Evolutionary conservation across 2,329 filamentous ascomycete species (phyloP).

Genomic region (Bipolaris oryzae): DNA sequence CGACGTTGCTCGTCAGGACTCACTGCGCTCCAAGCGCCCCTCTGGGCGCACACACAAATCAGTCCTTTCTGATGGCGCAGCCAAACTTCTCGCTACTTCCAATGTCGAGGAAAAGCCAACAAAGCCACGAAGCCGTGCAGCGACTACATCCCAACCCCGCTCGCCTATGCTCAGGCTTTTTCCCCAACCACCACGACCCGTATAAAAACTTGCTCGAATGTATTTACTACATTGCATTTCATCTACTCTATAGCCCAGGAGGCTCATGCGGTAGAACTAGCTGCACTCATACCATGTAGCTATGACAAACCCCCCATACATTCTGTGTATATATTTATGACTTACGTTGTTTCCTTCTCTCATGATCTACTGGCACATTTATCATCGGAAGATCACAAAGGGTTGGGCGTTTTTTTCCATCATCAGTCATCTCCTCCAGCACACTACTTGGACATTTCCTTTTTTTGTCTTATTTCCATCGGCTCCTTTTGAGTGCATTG

Average conservation of each 20-base stretch:
- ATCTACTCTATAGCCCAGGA: constrained; percentile 6
- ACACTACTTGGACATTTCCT: constrained; percentile 6
- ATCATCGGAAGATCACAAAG: constrained; percentile 12
- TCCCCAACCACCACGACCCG: constrained; percentile 36
- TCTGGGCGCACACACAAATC: constrained; percentile 38
- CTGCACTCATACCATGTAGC: constrained; percentile 14
- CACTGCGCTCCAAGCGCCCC: constrained; percentile 21
- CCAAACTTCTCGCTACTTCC: constrained; percentile 34
- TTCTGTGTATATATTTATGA: constrained; percentile 29
- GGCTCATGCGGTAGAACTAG: constrained; percentile 19
- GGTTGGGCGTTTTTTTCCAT: constrained; percentile 5
- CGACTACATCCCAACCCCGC: constrained; percentile 34
- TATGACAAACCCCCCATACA: constrained; percentile 12
- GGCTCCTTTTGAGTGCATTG: constrained; percentile 6
- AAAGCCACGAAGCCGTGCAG: constrained; percentile 34
- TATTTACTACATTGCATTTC: constrained; percentile 1
- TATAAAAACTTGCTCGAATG: constrained; percentile 14
- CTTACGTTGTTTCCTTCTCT: constrained; percentile 15
- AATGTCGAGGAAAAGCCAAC: constrained; percentile 8
- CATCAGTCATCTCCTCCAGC: not conserved
- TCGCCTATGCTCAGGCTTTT: constrained; percentile 43
- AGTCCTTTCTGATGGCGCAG: constrained; percentile 41
- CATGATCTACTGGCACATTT: constrained; percentile 1
- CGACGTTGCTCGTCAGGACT: constrained; percentile 32
- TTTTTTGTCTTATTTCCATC: not conserved